phyloP scores from a whole-genome alignment of 2,329 filamentous ascomycete genomes.

The Clonostachys rhizophaga region DNA sequence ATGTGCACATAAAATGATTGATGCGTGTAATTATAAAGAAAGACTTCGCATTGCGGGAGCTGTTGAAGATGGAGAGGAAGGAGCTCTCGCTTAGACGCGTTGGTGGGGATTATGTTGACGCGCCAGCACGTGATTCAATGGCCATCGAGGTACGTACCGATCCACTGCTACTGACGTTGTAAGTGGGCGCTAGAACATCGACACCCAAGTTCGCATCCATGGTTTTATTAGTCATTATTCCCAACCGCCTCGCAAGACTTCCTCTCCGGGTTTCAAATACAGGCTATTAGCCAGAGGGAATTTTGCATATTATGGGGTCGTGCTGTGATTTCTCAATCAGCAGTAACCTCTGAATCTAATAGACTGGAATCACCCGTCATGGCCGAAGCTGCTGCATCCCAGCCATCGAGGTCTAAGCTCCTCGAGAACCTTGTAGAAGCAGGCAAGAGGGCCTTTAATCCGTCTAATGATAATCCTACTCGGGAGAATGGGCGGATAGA shows the following conservation, averaged over 20 bases:
- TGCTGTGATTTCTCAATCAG: not conserved
- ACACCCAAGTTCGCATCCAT: no score
- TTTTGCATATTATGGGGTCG: no score
- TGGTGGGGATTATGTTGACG: not conserved
- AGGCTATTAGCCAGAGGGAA: no score
- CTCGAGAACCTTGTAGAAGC: constrained; percentile 27
- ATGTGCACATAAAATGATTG: no score
- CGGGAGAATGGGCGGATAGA: constrained; percentile 27
- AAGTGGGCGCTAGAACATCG: no score
- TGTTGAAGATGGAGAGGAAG: not conserved
- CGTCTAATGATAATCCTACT: constrained; percentile 23
- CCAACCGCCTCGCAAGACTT: no score
- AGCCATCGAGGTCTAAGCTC: constrained; percentile 17
- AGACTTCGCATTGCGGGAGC: not conserved
- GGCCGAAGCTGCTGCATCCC: constrained; percentile 13
- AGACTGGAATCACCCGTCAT: constrained; percentile 7
- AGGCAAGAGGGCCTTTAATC: constrained; percentile 44
- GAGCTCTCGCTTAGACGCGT: not conserved
- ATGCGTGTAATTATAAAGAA: no score
- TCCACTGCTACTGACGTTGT: no score
- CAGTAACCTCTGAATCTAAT: not conserved
- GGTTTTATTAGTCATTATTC: no score
- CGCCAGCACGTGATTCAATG: constrained; percentile 5
- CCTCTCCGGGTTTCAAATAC: no score
- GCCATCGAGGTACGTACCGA: no score